phyloP scores from a whole-genome alignment of 2,329 filamentous ascomycete genomes.

The Colletotrichum destructivum region DNA sequence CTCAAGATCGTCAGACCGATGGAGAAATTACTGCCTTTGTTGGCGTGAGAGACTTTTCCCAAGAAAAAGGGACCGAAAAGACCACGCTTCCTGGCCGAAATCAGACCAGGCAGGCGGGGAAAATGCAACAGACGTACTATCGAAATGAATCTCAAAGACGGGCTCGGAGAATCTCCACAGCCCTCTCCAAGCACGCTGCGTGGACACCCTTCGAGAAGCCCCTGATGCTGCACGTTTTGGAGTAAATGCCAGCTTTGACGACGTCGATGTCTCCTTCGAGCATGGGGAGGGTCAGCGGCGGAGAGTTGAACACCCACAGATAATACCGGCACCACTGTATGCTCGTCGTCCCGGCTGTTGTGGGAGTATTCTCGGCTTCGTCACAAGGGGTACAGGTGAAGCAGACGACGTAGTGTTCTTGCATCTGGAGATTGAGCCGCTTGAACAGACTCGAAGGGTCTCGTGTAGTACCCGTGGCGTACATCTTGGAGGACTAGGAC shows the following conservation, averaged over 20 bases:
- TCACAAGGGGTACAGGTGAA: not conserved
- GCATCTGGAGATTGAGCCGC: conserved; percentile 13
- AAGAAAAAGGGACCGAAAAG: no score
- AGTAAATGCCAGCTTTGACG: not conserved
- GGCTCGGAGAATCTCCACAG: not conserved
- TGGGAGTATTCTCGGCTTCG: not conserved
- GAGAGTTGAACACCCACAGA: conserved; percentile 32
- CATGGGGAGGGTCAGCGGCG: conserved; percentile 5
- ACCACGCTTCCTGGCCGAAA: not conserved
- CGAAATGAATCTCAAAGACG: conserved; percentile 4
- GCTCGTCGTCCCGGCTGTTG: not conserved
- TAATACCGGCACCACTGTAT: conserved; percentile 17
- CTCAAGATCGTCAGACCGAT: no score
- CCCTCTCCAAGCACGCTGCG: conserved; percentile 3
- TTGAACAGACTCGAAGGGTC: conserved; percentile 13
- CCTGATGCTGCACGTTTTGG: not conserved
- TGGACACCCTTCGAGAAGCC: conserved; percentile 19
- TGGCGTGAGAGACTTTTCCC: not conserved
- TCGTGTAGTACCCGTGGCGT: conserved; percentile 31
- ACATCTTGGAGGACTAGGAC: conserved; percentile 3
- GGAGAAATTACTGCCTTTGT: not conserved
- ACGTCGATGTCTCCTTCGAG: conserved; percentile 6
- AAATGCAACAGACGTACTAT: not conserved
- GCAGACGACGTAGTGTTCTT: conserved; percentile 26
- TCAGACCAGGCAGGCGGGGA: no score